These are phyloP conservation scores for Lipomyces yamadae DNA, from an alignment of 805 yeast genomes.

Conservation along the genomic window DNA sequence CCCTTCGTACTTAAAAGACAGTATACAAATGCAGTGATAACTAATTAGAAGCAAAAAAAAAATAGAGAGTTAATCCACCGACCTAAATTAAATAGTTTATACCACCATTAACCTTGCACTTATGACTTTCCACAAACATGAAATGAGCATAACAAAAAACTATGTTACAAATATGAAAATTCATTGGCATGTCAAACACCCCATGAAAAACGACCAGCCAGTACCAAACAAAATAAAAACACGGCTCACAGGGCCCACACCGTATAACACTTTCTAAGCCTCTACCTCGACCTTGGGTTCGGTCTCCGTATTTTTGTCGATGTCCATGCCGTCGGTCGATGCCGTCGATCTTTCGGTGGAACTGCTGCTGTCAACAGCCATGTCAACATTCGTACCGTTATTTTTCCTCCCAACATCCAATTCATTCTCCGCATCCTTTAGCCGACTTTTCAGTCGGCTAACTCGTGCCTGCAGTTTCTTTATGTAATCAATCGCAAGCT, in stretches of 20 bases:
- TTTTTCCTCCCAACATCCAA: slow-evolving; percentile 15
- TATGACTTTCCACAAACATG: neutral
- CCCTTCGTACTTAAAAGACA: neutral
- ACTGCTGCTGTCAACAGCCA: neutral
- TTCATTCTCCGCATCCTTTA: slow-evolving; percentile 15
- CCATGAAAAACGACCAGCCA: too few relatives aligned
- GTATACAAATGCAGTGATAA: neutral
- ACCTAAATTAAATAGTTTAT: neutral
- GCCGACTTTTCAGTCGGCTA: slow-evolving; percentile 34
- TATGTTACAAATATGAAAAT: neutral
- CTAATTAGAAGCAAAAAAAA: neutral
- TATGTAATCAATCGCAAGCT: slow-evolving; percentile 78
- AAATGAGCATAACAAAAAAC: neutral
- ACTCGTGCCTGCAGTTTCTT: slow-evolving; percentile 51
- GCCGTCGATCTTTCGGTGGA: neutral
- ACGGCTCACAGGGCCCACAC: neutral
- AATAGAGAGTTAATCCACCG: neutral
- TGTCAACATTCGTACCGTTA: slow-evolving; percentile 2
- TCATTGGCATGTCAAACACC: neutral
- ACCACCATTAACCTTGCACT: neutral
- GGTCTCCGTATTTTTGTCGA: neutral
- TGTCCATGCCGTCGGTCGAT: slow-evolving; percentile 3
- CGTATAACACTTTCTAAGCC: neutral
- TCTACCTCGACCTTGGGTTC: slow-evolving; percentile 1
- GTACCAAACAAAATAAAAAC: neutral